phyloP scores from a whole-genome alignment of 176 grass and related monocot species.

The Avena sativa region DNA sequence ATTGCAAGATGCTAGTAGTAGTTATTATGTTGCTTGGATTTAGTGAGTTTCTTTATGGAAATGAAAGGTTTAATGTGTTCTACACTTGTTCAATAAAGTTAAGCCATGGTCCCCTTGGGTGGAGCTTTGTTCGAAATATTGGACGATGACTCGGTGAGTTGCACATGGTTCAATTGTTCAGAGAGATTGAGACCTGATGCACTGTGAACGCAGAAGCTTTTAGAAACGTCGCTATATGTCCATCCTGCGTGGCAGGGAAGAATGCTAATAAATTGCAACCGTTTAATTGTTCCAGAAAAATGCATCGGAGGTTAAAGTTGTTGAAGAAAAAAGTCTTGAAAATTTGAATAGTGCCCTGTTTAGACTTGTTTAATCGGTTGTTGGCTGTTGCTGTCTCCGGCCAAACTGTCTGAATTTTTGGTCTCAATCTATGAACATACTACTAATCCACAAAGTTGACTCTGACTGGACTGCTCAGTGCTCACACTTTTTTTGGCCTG shows the following conservation, averaged over 20 bases:
- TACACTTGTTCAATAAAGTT: neutral
- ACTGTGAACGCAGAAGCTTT: neutral
- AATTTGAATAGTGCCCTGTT: neutral
- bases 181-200: neutral
- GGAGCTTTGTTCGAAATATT: slow-evolving; percentile 10
- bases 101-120: slow-evolving; percentile 22
- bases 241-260: neutral
- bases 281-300: neutral
- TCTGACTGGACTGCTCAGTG: neutral
- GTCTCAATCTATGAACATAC: slow-evolving; percentile 24
- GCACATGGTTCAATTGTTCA: slow-evolving; percentile 8
- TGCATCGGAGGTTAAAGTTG: neutral
- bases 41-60: neutral
- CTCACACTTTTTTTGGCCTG: neutral
- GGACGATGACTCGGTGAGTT: neutral
- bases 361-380: slow-evolving; percentile 29
- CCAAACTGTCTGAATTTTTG: slow-evolving; percentile 23
- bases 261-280: neutral
- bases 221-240: slow-evolving; percentile 3
- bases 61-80: neutral
- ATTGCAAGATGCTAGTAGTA: neutral
- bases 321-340: slow-evolving; percentile 5
- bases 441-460: slow-evolving; percentile 11
- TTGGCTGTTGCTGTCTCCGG: slow-evolving; percentile 36
- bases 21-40: slow-evolving; percentile 9